Base-by-base conservation (phyloP, 768 basidiomycete species). In the Mycena olivaceomarginata region DNA sequence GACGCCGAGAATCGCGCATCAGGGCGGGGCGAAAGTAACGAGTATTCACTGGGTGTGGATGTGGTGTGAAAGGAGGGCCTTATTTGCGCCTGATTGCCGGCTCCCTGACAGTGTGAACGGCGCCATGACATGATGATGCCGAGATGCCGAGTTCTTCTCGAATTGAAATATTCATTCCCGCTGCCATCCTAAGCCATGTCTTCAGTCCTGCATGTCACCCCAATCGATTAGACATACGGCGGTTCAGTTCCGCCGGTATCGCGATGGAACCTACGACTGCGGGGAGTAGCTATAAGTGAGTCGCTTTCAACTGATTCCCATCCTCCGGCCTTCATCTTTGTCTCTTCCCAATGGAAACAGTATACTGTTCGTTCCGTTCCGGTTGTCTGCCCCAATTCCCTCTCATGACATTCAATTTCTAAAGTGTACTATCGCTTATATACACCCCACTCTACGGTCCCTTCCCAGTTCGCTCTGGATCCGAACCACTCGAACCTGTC, bases 381-480 rank as follows among this genome's bases (percentile, higher is more conserved):
- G 20, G 39, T 41, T n/a, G 2, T 40, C 40, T 41, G 59, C 31
- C 15, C 59, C 13, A 60, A 60, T 57, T 25, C 8, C 60, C 60
- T 40, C 39, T 13, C 13, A 39, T 25, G 37, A 10, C 16, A 68
- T 68, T 37, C 53, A 20, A 41, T 56, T 31, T 57, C 39, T 11
- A 6, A 12, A 70, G 59, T 70, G 57, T 41, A 63, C 59, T 70
- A 70, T 39, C 57, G 69, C 69, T 62, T 70, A 8, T 70, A 70
- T 12, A 70, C 57, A 45, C 15, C 45, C 41, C 40, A 59, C 57
- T 4, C 25, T 11, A 25, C 69, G 22, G 25, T 59, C 31, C 69
- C 69, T 5, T 70, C 57, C 57, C 41, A 45, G 41, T 70, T 70
- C 43, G 41, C 69, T 46, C 57, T 70, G 8, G 69, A 70, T 25